A percentile compares a stretch with the other conserved stretches of the same genome.
phyloP scores from a whole-genome alignment of 306 rosid species.

The Lotus japonicus region DNA sequence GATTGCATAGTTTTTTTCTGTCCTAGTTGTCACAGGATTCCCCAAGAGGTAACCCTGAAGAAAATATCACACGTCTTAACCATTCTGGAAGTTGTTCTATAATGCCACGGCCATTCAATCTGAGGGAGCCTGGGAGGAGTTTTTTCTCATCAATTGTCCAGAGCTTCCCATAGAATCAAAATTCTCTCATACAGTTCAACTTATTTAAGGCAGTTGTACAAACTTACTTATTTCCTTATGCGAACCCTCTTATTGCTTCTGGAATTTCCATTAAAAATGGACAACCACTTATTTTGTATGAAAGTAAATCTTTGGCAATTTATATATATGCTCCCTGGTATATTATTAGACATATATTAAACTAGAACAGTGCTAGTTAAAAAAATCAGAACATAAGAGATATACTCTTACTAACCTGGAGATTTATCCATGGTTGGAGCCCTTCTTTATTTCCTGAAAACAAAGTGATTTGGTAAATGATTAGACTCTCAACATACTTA shows the following conservation, averaged over 20 bases:
- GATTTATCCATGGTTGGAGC: constrained; percentile 40
- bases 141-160: constrained; percentile 42
- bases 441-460: constrained; percentile 53
- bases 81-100: neutral
- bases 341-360: neutral
- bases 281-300: constrained; percentile 6
- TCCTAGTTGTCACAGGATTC: constrained; percentile 23
- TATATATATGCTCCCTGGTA: too few species aligned
- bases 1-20: neutral
- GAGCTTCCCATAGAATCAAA: too few species aligned
- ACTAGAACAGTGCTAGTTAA: neutral
- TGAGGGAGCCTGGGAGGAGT: constrained; percentile 36
- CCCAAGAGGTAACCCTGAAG: constrained; percentile 59
- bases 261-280: constrained; percentile 31
- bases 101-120: constrained; percentile 20
- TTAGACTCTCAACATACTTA: neutral
- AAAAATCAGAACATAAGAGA: neutral
- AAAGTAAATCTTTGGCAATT: too few species aligned
- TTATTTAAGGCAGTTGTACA: too few species aligned
- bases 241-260: too few species aligned
- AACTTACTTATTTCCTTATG: too few species aligned
- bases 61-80: neutral
- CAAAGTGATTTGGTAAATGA: neutral
- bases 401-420: constrained; percentile 35
- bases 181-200: too few species aligned